A percentile compares a stretch with the other conserved stretches of the same genome.
Conservation (phyloP, 768 basidiomycete species). For the Rhizopogon sp. region DNA sequence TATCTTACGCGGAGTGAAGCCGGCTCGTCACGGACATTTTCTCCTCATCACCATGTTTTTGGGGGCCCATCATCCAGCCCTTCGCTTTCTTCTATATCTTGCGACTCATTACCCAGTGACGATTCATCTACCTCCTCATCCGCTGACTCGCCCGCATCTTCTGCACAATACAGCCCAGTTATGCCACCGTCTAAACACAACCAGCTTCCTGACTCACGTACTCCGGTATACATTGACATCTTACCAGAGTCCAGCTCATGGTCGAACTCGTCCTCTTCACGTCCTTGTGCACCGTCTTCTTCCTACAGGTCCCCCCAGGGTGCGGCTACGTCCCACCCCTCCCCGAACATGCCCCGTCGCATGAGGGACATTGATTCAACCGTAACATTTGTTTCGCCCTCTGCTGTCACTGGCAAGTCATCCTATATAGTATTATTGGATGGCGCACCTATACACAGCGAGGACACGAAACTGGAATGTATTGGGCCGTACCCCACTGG, state of each 20-base stretch:
- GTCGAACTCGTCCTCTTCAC: background rate
- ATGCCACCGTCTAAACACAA: slow-evolving; percentile 20
- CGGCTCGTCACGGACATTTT: slow-evolving; percentile 16
- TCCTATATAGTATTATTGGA: slow-evolving; percentile 50
- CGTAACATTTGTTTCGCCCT: slow-evolving; percentile 53
- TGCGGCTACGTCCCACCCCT: background rate
- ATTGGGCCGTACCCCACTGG: slow-evolving; percentile 28
- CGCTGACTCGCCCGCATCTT: slow-evolving; percentile 10
- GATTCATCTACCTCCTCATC: slow-evolving; percentile 15
- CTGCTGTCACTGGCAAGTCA: slow-evolving; percentile 45
- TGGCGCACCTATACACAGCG: slow-evolving; percentile 46
- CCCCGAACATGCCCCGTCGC: slow-evolving; percentile 38
- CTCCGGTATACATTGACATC: slow-evolving; percentile 31
- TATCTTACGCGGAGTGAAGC: slow-evolving; percentile 23
- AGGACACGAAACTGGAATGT: slow-evolving; percentile 34
- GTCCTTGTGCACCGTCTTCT: background rate
- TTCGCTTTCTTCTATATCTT: slow-evolving; percentile 22
- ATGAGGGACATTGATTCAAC: slow-evolving; percentile 61
- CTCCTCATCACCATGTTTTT: slow-evolving; percentile 10
- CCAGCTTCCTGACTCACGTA: slow-evolving; percentile 18
- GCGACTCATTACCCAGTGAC: slow-evolving; percentile 7
- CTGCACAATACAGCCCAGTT: slow-evolving; percentile 8
- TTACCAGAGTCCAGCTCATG: slow-evolving; percentile 15
- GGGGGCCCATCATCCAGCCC: slow-evolving; percentile 11
- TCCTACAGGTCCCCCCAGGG: background rate